Conservation (phyloP, 2,329 filamentous ascomycete species). For the Sporothrix pseudoabietina region DNA sequence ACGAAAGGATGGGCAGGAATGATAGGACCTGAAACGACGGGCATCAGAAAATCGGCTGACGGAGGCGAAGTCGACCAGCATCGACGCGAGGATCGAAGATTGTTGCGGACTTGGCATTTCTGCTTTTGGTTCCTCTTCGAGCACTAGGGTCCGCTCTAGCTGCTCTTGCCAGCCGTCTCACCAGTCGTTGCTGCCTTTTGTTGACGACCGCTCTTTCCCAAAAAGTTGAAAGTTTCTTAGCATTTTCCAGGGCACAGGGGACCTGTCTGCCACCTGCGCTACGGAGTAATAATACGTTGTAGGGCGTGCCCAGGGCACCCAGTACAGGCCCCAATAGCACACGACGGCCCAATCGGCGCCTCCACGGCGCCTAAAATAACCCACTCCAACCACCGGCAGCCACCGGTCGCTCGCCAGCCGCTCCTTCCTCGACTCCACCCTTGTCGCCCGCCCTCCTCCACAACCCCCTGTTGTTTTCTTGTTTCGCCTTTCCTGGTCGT, state of each 20-base stretch:
- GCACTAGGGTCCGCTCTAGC: slow-evolving; percentile 4
- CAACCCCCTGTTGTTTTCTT: slow-evolving; percentile 22
- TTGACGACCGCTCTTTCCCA: background rate
- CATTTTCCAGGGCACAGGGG: background rate
- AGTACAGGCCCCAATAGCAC: background rate
- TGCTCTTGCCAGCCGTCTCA: background rate
- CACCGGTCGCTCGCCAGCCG: slow-evolving; percentile 26
- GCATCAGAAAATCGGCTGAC: slow-evolving; percentile 14
- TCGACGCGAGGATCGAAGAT: slow-evolving; percentile 1
- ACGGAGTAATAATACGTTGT: slow-evolving; percentile 13
- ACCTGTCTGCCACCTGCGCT: slow-evolving; percentile 1
- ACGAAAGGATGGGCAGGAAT: background rate
- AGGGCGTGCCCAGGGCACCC: slow-evolving; percentile 7
- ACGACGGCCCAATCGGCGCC: slow-evolving; percentile 20
- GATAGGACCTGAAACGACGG: slow-evolving; percentile 14
- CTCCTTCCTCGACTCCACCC: slow-evolving; percentile 26
- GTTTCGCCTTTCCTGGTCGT: slow-evolving; percentile 21
- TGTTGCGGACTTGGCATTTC: slow-evolving; percentile 1
- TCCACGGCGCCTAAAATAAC: slow-evolving; percentile 3
- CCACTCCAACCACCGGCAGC: slow-evolving; percentile 25
- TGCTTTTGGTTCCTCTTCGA: background rate
- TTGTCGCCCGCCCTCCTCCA: slow-evolving; percentile 6
- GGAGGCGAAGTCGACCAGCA: background rate
- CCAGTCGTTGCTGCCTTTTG: background rate
- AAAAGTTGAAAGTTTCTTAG: background rate